Conservation (phyloP, 2,329 filamentous ascomycete species). For the Aureobasidium lini region DNA sequence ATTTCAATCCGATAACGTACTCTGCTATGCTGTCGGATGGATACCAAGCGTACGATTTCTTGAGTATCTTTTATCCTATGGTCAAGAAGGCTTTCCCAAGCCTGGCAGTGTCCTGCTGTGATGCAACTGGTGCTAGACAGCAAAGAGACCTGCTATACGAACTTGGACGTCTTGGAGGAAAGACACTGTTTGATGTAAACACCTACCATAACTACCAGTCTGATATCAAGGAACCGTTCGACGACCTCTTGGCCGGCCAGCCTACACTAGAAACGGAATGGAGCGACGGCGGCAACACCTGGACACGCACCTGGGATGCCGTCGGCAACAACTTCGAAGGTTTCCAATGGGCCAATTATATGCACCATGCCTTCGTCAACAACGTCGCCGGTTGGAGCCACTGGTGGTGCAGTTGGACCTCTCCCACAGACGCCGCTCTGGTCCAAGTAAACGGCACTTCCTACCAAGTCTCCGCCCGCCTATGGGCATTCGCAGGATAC, state of each 20-base stretch:
- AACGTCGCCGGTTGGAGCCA: constrained; percentile 15
- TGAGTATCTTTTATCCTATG: constrained; percentile 18
- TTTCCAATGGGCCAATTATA: constrained; percentile 23
- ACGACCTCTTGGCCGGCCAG: constrained; percentile 15
- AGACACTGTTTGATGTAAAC: constrained; percentile 18
- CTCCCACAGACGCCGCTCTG: constrained; percentile 15
- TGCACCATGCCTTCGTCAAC: constrained; percentile 21
- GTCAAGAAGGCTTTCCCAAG: constrained; percentile 20
- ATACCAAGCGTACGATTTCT: constrained; percentile 20
- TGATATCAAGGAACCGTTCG: constrained; percentile 18
- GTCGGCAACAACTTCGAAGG: constrained; percentile 17
- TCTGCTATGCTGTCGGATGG: constrained; percentile 20
- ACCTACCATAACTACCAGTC: constrained; percentile 23
- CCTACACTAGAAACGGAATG: constrained; percentile 21
- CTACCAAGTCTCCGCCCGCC: constrained; percentile 19
- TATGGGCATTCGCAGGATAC: constrained; percentile 21
- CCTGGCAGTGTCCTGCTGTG: constrained; percentile 19
- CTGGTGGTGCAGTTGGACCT: constrained; percentile 18
- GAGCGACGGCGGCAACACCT: constrained; percentile 15
- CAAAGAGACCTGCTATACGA: constrained; percentile 19
- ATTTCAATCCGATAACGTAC: constrained; percentile 21
- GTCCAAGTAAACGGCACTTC: constrained; percentile 16
- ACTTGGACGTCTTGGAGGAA: constrained; percentile 15
- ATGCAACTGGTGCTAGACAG: constrained; percentile 19
- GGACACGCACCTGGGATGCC: constrained; percentile 18